Base-by-base conservation (phyloP, 2,329 filamentous ascomycete genomes). In the Chaetoscypha palmicola region DNA sequence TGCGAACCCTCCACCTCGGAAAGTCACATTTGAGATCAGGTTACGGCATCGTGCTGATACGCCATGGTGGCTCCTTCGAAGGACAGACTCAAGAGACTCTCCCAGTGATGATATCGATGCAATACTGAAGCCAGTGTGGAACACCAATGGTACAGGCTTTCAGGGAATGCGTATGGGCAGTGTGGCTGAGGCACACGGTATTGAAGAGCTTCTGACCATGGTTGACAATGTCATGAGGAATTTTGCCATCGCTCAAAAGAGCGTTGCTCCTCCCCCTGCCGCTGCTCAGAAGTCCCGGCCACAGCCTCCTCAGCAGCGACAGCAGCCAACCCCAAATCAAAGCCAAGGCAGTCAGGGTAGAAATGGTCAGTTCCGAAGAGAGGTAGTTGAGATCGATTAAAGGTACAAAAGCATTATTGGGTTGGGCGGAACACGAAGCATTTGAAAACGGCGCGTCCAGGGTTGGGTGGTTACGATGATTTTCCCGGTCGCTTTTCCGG, bases 21-120 rank as follows among this genome's bases (percentile, higher is more conserved):
- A 64, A 14, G 57, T 79, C n/a, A 63, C 65, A 2, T 62, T 85
- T 28, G 70, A 77, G 28, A 62, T 80, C n/a, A 68, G 66, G 34
- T 64, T 79, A 38, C 66, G 66, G 41, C 61, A 66, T 8, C 70
- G 74, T 12, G 66, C 67, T 28, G 72, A 70, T 19, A 64, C 68
- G 8, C 52, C 58, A 10, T 62, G 60, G 61, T 63, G 61, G 61
- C 49, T 52, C 38, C 38, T 63, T n/a, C 38, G 38, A 34, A 56
- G 59, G 3, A 44, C 38, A 2, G 50, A 57, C 24, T 34, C 50
- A 58, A 41, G 53, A 48, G 42, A 62, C 52, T 52, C 53, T 17
- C 57, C 52, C 14, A 49, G 63, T 5, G 60, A 61, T 21, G 48
- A 56, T 10, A 38, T 75, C 30, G 62, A 66, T 45, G 52, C 54